Base-by-base conservation (phyloP, 2,329 filamentous ascomycete genomes). In the Exophiala phaeomuriformis region DNA sequence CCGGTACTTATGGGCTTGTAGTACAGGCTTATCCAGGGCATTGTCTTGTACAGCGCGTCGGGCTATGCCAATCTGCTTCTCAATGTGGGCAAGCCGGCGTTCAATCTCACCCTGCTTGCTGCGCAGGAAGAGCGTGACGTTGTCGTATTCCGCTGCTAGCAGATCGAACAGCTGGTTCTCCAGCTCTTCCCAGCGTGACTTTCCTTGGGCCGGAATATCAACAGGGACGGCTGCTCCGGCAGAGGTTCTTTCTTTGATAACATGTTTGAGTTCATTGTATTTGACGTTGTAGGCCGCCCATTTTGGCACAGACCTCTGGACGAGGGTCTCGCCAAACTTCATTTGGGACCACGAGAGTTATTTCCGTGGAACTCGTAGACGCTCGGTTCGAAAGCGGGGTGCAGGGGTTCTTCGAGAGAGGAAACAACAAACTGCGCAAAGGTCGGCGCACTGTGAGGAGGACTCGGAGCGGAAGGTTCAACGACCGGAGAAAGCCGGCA, bases 281-380 rank as follows among this genome's bases (percentile, higher is more conserved):
- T 93, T 88, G 70, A 94, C 82, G 70, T 94, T 93, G 68, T 90
- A 85, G 60, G 88, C 77, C 64, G 80, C 86, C 87, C 87, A 93
- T 79, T 86, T 82, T 59, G 87, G 86, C 65, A 90, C 86, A 44
- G 86, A 90, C 68, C 86, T 80, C 70, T 81, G 78, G 67, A 84
- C 81, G 57, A 93, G 77, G 57, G 82, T 84, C 60, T 86, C 77
- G 59, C 85, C 85, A 78, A 85, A 89, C 76, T 89, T 88, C 85
- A 88, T 89, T 53, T 55, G 46, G n/a, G 37, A 27, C 27, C 42
- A 19, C 28, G 33, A 30, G 19, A 32, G 32, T 35, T 27, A 10
- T 5, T 28, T 41, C 39, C 10, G 39, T 3, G 27, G 39, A 12
- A 10, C 5, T 7, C 4, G 12, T 31, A 35, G 33, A 39, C 35